Evolutionary conservation across 2,329 filamentous ascomycete genomes (phyloP).

Genomic region (Neofusicoccum parvum): DNA sequence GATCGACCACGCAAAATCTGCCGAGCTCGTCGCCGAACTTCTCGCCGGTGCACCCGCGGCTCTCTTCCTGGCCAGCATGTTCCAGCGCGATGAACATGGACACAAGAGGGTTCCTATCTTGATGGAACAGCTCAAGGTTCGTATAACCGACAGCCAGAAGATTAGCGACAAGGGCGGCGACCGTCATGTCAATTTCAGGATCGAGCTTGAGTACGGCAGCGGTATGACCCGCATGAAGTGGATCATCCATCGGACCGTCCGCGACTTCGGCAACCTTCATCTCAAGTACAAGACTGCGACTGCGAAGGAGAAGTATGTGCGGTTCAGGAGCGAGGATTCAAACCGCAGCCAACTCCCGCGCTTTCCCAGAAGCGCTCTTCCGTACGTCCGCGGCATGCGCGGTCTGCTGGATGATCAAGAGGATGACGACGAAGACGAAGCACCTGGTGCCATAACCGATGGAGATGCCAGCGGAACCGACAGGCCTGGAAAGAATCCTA

Average conservation of each 20-base stretch:
- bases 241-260: constrained; percentile 83
- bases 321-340: constrained; percentile 67
- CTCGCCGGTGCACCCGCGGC: constrained; percentile 91
- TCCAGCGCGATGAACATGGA: constrained; percentile 93
- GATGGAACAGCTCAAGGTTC: constrained; percentile 89
- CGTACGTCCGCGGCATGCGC: constrained; percentile 80
- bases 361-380: constrained; percentile 87
- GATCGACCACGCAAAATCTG: constrained; percentile 92
- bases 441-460: constrained; percentile 58
- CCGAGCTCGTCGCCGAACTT: constrained; percentile 93
- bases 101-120: constrained; percentile 94
- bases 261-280: constrained; percentile 91
- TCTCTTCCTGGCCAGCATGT: constrained; percentile 94
- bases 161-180: constrained; percentile 62
- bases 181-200: constrained; percentile 82
- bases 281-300: constrained; percentile 88
- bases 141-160: constrained; percentile 76
- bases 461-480: constrained; percentile 72
- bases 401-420: constrained; percentile 63
- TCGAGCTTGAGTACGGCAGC: constrained; percentile 94
- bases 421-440: constrained; percentile 76
- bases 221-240: constrained; percentile 96
- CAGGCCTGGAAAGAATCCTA: constrained; percentile 48
- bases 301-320: constrained; percentile 79
- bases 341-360: constrained; percentile 76